Percentiles rank a stretch among this genome's conserved stretches.
Evolutionary conservation across 2,329 filamentous ascomycete genomes (phyloP).

Genomic region (Trichoderma breve): DNA sequence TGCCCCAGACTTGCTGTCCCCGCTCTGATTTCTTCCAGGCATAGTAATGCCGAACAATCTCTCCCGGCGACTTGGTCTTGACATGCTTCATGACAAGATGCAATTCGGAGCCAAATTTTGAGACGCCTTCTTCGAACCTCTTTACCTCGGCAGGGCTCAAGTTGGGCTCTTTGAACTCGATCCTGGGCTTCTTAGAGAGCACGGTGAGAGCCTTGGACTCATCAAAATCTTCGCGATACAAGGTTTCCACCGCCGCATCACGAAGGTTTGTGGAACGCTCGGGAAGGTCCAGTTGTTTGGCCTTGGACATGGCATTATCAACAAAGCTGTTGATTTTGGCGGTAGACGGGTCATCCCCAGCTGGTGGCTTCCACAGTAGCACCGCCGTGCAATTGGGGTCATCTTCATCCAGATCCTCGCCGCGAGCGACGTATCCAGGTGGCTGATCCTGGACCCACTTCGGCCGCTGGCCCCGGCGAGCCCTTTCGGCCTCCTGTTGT

Average conservation of each 20-base stretch:
- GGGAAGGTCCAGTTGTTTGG: constrained; percentile 67
- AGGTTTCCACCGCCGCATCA: constrained; percentile 74
- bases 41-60: constrained; percentile 92
- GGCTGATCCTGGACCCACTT: constrained; percentile 95
- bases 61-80: constrained; percentile 73
- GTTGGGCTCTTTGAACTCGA: constrained; percentile 80
- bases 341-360: constrained; percentile 48
- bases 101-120: constrained; percentile 88
- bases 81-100: constrained; percentile 80
- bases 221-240: constrained; percentile 72
- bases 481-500: constrained; percentile 76
- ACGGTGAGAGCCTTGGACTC: constrained; percentile 66
- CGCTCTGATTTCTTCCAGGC: constrained; percentile 94
- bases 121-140: constrained; percentile 87
- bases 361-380: constrained; percentile 75
- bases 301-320: constrained; percentile 62
- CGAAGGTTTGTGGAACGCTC: constrained; percentile 80
- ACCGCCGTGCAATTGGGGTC: constrained; percentile 74
- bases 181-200: constrained; percentile 65
- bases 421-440: constrained; percentile 77
- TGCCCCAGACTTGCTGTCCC: constrained; percentile 86
- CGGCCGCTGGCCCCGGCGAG: constrained; percentile 74
- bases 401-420: constrained; percentile 70
- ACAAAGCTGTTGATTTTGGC: constrained; percentile 75
- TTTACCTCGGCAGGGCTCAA: constrained; percentile 76